A percentile compares a stretch with the other conserved stretches of the same genome.
These are phyloP conservation scores for Aspergillus uvarum DNA, from an alignment of 2,329 filamentous ascomycete genomes.

Conservation along the genomic window DNA sequence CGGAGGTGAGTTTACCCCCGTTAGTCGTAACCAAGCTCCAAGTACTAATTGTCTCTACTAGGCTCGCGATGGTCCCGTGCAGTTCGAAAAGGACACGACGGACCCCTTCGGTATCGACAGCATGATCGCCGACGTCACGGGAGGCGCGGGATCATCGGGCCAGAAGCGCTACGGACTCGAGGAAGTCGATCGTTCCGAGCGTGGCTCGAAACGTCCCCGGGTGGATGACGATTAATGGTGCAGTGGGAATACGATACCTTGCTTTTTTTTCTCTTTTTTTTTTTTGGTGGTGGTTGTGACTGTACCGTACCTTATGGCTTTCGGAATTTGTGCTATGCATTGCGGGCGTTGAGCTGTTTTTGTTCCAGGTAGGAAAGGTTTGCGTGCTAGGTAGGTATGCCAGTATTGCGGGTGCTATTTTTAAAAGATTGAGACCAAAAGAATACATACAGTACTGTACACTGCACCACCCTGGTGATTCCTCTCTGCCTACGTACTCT, in stretches of 20 bases:
- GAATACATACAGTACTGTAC: no score
- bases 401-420: no score
- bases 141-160: conserved; percentile 44
- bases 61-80: conserved; percentile 84
- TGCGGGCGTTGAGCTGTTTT: conserved; percentile 26
- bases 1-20: conserved; percentile 59
- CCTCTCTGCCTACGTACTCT: no score
- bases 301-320: not conserved
- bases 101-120: conserved; percentile 95
- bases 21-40: not conserved
- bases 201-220: conserved; percentile 66
- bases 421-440: no score
- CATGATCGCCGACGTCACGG: conserved; percentile 78
- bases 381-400: no score
- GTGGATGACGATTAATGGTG: conserved; percentile 65
- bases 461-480: no score
- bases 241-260: no score
- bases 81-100: conserved; percentile 85
- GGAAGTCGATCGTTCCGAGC: conserved; percentile 37
- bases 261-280: no score
- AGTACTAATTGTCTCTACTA: conserved; percentile 30
- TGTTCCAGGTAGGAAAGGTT: no score
- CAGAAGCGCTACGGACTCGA: conserved; percentile 48
- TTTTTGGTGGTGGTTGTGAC: no score
- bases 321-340: conserved; percentile 24